phyloP scores from a whole-genome alignment of 2,329 filamentous ascomycete species.

The Hypoxylon sp. region DNA sequence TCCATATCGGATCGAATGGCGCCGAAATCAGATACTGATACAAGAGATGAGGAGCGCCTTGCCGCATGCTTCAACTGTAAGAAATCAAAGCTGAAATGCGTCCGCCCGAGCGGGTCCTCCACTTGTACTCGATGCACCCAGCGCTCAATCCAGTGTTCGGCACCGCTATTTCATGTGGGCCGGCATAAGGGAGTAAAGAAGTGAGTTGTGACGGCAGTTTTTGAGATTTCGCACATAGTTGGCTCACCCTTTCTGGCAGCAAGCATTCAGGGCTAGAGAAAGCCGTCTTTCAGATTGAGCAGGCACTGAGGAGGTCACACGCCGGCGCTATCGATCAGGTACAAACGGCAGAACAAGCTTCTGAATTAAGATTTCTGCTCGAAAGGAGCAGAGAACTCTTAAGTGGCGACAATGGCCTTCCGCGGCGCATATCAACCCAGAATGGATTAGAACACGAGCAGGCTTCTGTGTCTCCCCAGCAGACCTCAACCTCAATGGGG shows the following conservation, averaged over 20 bases:
- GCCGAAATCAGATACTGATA: slow-evolving; percentile 45
- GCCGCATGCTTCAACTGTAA: slow-evolving; percentile 56
- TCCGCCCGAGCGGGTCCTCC: slow-evolving; percentile 50
- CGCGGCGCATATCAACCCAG: slow-evolving; percentile 42
- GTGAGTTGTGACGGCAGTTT: slow-evolving; percentile 59
- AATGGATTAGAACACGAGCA: slow-evolving; percentile 46
- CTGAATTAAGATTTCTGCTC: slow-evolving; percentile 66
- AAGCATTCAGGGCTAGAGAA: slow-evolving; percentile 82
- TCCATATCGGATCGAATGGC: slow-evolving; percentile 48
- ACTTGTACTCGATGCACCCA: slow-evolving; percentile 54
- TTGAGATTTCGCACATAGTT: neutral
- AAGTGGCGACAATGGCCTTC: slow-evolving; percentile 47
- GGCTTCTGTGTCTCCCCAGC: slow-evolving; percentile 49
- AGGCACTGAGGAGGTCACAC: slow-evolving; percentile 73
- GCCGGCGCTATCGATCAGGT: slow-evolving; percentile 58
- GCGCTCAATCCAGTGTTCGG: slow-evolving; percentile 69
- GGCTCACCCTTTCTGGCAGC: slow-evolving; percentile 58
- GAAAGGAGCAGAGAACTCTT: slow-evolving; percentile 62
- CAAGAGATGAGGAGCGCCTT: slow-evolving; percentile 52
- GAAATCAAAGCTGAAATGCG: slow-evolving; percentile 56
- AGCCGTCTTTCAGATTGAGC: slow-evolving; percentile 80
- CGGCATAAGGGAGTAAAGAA: slow-evolving; percentile 84
- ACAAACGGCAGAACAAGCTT: slow-evolving; percentile 60
- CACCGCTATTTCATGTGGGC: slow-evolving; percentile 80
- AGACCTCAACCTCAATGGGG: slow-evolving; percentile 50